Percentiles rank a stretch among this genome's conserved stretches.
These are phyloP conservation scores for Penicillium concentricum DNA, from an alignment of 2,329 filamentous ascomycete genomes.

Conservation along the genomic window DNA sequence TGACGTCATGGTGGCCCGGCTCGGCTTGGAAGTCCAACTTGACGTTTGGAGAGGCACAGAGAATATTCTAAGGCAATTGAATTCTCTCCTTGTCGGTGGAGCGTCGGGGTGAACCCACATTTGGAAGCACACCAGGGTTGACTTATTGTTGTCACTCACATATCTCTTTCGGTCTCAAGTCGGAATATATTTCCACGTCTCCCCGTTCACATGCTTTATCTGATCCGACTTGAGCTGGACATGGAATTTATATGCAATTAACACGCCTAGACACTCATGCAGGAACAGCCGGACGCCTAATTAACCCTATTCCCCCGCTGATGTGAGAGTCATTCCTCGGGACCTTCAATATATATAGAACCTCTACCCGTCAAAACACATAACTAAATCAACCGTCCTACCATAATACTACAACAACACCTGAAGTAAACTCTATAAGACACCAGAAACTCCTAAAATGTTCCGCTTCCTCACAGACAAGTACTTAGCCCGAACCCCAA, in stretches of 20 bases:
- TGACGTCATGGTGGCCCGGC: background rate
- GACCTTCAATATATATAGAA: background rate
- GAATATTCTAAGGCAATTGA: background rate
- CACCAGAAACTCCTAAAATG: background rate
- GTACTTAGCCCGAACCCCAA: background rate
- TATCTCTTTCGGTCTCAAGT: background rate
- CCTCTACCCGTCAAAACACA: background rate
- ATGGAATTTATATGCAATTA: background rate
- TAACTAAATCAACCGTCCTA: background rate
- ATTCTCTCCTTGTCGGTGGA: background rate
- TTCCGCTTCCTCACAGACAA: slow-evolving; percentile 11
- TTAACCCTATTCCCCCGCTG: background rate
- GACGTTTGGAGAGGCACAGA: too few relatives aligned
- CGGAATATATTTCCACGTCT: background rate
- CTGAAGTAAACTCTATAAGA: too few relatives aligned
- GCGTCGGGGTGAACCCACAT: background rate
- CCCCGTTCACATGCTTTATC: background rate
- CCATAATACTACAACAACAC: background rate
- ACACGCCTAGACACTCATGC: background rate
- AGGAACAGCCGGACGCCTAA: background rate
- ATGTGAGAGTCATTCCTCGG: too few relatives aligned
- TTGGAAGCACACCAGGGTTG: background rate
- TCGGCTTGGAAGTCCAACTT: background rate
- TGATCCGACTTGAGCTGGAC: background rate
- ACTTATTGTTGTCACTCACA: background rate